Percentiles rank a stretch among this genome's conserved stretches.
Evolutionary conservation across 257 asterid species (phyloP).

Genomic region (Nicotiana tabacum): DNA sequence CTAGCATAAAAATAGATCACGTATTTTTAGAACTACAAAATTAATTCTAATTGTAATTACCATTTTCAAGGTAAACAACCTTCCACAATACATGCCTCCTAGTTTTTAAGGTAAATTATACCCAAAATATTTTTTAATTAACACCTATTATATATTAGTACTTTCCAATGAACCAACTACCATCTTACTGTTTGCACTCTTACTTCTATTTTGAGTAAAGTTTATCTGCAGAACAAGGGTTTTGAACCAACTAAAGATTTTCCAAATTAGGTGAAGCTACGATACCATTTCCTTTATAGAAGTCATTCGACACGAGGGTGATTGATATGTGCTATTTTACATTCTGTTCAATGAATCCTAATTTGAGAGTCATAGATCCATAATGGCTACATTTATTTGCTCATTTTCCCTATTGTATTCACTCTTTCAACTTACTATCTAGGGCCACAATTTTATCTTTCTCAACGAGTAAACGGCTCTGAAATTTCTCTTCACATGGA

Average conservation of each 20-base stretch:
- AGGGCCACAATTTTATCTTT: not conserved
- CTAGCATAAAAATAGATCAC: too few species aligned
- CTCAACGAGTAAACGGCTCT: not conserved
- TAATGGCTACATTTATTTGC: not conserved
- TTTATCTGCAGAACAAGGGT: not conserved
- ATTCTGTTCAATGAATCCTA: slow-evolving; percentile 1
- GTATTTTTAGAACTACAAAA: too few species aligned
- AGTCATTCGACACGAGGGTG: not conserved
- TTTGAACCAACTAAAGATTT: not conserved
- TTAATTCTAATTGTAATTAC: too few species aligned
- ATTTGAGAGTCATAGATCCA: too few species aligned
- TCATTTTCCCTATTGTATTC: not conserved
- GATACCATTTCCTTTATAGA: not conserved
- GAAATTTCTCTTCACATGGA: slow-evolving; percentile 5
- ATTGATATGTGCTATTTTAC: not conserved
- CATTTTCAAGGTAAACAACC: too few species aligned
- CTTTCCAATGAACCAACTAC: not conserved
- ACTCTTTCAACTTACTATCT: not conserved
- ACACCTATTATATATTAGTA: not conserved
- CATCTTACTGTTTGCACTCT: not conserved
- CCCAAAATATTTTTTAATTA: not conserved
- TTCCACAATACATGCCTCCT: too few species aligned
- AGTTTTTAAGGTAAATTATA: too few species aligned
- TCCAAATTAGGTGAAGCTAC: not conserved
- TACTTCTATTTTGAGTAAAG: not conserved